These are phyloP conservation scores for Tetrapyrgos nigripes DNA, from an alignment of 1,284 basidiomycete genomes.

Conservation along the genomic window DNA sequence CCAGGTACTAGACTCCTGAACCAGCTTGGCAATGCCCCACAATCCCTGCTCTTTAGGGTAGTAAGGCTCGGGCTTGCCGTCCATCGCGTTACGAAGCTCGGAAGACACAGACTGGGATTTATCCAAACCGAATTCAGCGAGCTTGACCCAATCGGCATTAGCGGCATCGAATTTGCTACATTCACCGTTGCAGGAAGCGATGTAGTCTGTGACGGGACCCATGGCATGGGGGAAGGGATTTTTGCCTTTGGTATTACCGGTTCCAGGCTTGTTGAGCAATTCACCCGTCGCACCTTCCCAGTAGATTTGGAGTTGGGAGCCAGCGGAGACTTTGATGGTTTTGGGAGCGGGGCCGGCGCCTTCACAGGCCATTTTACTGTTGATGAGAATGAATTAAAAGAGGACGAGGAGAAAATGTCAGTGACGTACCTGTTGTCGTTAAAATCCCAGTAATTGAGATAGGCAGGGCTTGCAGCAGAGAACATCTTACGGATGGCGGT, in stretches of 20 bases:
- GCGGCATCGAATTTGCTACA: slow-evolving; percentile 41
- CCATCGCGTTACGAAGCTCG: slow-evolving; percentile 32
- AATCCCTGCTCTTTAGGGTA: slow-evolving; percentile 24
- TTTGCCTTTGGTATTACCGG: slow-evolving; percentile 19
- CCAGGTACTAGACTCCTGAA: slow-evolving; percentile 27
- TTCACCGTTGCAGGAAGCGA: slow-evolving; percentile 43
- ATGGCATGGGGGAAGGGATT: slow-evolving; percentile 34
- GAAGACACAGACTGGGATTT: slow-evolving; percentile 39
- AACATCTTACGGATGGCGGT: slow-evolving; percentile 30
- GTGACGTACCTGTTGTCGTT: slow-evolving; percentile 23
- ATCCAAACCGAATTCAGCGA: slow-evolving; percentile 41
- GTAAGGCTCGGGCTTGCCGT: slow-evolving; percentile 26
- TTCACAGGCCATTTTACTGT: slow-evolving; percentile 30
- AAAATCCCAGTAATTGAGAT: slow-evolving; percentile 20
- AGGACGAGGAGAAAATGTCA: background rate
- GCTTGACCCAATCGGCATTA: slow-evolving; percentile 45
- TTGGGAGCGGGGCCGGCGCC: slow-evolving; percentile 23
- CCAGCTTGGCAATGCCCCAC: slow-evolving; percentile 29
- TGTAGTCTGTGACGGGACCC: slow-evolving; percentile 45
- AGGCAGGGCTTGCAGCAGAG: slow-evolving; percentile 24
- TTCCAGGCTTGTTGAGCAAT: slow-evolving; percentile 25
- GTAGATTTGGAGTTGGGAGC: slow-evolving; percentile 20
- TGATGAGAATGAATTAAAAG: background rate
- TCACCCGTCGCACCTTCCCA: slow-evolving; percentile 29
- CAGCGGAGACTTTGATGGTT: slow-evolving; percentile 23